Evolutionary conservation across 352 stramenopile species (phyloP), one percentile per base, ranked within the genome.

Genomic region (Phytophthora parvispora): DNA sequence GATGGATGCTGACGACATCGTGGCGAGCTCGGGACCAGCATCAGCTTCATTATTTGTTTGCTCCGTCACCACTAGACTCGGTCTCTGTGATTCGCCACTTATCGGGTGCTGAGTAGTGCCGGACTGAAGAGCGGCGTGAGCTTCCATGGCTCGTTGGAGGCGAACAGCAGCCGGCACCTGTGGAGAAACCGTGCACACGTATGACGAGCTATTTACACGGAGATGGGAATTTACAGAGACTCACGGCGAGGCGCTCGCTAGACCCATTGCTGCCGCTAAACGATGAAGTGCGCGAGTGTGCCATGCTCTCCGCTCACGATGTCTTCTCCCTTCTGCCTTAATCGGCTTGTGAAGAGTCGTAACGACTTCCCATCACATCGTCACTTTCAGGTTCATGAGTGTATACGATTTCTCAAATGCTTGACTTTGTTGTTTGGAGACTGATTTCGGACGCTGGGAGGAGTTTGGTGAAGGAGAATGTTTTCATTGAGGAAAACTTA

Each of bases 141-240:
- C 50, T 55, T 81, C 54, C 40, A 75, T 77, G 25, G 74, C 74
- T 52, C 66, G 66, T 34, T 81, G 70, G 27, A 87, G 56, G 3
- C 79, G 72, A n/a, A 55, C 45, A 13, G 73, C 48, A 45, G 75
- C 45, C 36, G 76, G 63, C 31, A 73, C 43, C 60, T 78, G 52
- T 4, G 3, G 36, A 43, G 34, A n/a, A 28, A 25, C 27, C 9
- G 43, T 25, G 52, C 48, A 6, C 34, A 31, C 10, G 18, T 27
- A 47, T 25, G 7, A 8, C 18, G 16, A 22, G 12, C 6, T 27
- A 6, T 13, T 60, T 20, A 43, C 13, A 25, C n/a, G 43, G 20
- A 24, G 1, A 16, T 38, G n/a, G 24, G 18, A 15, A 7, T 1
- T 25, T 13, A 20, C 6, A 24, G 43, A 18, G 25, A 67, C 61